A percentile compares a stretch with the other conserved stretches of the same genome.
These are phyloP conservation scores for Evansstolkia leycettana DNA, from an alignment of 495 filamentous ascomycete species.

Conservation along the genomic window DNA sequence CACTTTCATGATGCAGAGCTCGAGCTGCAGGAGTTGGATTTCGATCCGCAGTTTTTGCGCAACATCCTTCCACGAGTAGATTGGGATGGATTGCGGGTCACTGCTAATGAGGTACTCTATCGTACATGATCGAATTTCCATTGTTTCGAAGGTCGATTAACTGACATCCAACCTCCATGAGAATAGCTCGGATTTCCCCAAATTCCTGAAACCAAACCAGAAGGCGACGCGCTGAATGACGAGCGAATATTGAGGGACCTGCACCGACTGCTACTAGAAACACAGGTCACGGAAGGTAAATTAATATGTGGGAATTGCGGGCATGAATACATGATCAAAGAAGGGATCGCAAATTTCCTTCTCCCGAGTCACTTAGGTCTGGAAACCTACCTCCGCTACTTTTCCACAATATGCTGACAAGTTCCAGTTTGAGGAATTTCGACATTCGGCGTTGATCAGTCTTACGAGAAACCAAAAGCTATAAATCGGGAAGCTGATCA, in stretches of 20 bases:
- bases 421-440: not conserved
- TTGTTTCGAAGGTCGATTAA: too few relatives aligned
- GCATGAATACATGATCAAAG: conserved; percentile 83
- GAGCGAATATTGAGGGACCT: conserved; percentile 62
- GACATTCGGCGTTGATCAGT: too few relatives aligned
- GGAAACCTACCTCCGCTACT: conserved; percentile 1
- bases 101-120: conserved; percentile 60
- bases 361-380: conserved; percentile 81
- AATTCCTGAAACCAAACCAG: conserved; percentile 52
- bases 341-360: conserved; percentile 94
- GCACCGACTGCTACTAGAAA: conserved; percentile 78
- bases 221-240: conserved; percentile 44
- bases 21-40: conserved; percentile 63
- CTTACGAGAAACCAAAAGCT: too few relatives aligned
- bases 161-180: not conserved
- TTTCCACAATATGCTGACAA: conserved; percentile 2
- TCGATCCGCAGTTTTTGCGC: conserved; percentile 63
- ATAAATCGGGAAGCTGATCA: too few relatives aligned
- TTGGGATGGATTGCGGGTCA: conserved; percentile 64
- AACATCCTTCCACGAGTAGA: conserved; percentile 83
- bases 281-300: conserved; percentile 73
- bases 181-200: conserved; percentile 71
- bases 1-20: conserved; percentile 88
- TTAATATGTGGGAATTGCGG: conserved; percentile 84
- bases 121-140: not conserved